phyloP scores from a whole-genome alignment of 768 basidiomycete genomes.

The Saitozyma sp. region DNA sequence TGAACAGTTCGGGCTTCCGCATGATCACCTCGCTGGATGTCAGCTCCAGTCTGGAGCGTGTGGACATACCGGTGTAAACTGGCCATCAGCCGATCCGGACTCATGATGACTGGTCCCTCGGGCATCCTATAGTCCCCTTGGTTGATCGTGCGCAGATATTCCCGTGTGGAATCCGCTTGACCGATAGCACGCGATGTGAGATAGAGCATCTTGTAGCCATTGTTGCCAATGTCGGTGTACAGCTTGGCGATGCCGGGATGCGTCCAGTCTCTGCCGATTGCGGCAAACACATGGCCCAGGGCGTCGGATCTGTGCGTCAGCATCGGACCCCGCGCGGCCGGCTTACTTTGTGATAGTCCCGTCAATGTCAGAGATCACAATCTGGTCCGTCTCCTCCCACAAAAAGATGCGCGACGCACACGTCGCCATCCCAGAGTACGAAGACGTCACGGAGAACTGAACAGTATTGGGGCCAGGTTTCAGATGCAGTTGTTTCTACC shows the following conservation, averaged over 20 bases:
- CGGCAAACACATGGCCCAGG: constrained; percentile 91
- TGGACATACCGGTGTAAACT: constrained; percentile 79
- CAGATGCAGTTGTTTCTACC: constrained; percentile 77
- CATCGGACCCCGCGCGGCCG: neutral
- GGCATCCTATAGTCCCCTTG: constrained; percentile 96
- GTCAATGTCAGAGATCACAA: constrained; percentile 96
- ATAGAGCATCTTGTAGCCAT: constrained; percentile 98
- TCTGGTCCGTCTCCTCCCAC: constrained; percentile 86
- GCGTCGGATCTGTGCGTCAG: constrained; percentile 74
- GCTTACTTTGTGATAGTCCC: constrained; percentile 96
- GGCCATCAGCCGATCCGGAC: constrained; percentile 90
- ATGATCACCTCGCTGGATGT: constrained; percentile 85
- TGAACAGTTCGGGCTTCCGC: constrained; percentile 99
- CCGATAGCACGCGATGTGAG: constrained; percentile 95
- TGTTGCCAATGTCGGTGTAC: constrained; percentile 90
- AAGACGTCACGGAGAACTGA: constrained; percentile 85
- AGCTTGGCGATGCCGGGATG: constrained; percentile 95
- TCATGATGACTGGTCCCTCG: constrained; percentile 98
- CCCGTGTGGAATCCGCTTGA: constrained; percentile 93
- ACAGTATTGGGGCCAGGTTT: constrained; percentile 86
- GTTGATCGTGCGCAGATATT: constrained; percentile 90
- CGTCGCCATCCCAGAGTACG: constrained; percentile 68
- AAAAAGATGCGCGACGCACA: constrained; percentile 92
- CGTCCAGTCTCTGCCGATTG: constrained; percentile 98
- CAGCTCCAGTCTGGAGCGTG: neutral